phyloP scores from a whole-genome alignment of 768 basidiomycete species.

The Macrolepiota fuliginosa region DNA sequence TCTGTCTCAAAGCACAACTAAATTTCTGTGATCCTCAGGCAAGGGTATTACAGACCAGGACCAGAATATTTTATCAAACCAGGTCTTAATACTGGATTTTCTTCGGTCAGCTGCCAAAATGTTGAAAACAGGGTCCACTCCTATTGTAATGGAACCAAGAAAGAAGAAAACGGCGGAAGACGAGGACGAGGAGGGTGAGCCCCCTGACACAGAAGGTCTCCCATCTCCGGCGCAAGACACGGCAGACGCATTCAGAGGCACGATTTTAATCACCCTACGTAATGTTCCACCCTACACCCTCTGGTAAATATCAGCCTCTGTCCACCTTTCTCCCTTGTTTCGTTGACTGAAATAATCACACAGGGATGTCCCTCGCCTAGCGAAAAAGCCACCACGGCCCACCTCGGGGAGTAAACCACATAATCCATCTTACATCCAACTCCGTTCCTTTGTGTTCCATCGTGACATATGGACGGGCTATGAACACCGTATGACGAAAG shows the following conservation, averaged over 20 bases:
- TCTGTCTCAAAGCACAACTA: background rate
- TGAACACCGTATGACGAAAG: slow-evolving; percentile 93
- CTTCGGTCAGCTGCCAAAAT: slow-evolving; percentile 67
- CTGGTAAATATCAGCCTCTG: slow-evolving; percentile 51
- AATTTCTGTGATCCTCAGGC: slow-evolving; percentile 38
- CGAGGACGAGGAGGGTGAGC: slow-evolving; percentile 28
- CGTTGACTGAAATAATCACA: slow-evolving; percentile 1
- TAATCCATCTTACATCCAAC: slow-evolving; percentile 67
- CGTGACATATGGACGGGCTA: slow-evolving; percentile 77
- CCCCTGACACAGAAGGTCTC: slow-evolving; percentile 16
- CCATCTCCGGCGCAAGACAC: slow-evolving; percentile 13
- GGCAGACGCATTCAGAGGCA: slow-evolving; percentile 48
- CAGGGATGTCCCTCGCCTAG: slow-evolving; percentile 76
- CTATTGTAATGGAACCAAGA: slow-evolving; percentile 34
- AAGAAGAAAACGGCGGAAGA: slow-evolving; percentile 53
- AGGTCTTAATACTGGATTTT: slow-evolving; percentile 78
- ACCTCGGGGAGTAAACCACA: slow-evolving; percentile 38
- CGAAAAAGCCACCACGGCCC: slow-evolving; percentile 69
- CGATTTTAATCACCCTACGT: slow-evolving; percentile 81
- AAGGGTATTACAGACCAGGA: slow-evolving; percentile 93
- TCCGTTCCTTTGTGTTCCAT: slow-evolving; percentile 81
- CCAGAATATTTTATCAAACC: slow-evolving; percentile 89
- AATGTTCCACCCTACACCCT: slow-evolving; percentile 85
- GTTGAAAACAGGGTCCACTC: slow-evolving; percentile 56
- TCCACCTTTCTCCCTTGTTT: background rate